Evolutionary conservation across 345 rosid species (phyloP), one percentile per base, ranked within the genome.

Genomic region (Arabis alpina): DNA sequence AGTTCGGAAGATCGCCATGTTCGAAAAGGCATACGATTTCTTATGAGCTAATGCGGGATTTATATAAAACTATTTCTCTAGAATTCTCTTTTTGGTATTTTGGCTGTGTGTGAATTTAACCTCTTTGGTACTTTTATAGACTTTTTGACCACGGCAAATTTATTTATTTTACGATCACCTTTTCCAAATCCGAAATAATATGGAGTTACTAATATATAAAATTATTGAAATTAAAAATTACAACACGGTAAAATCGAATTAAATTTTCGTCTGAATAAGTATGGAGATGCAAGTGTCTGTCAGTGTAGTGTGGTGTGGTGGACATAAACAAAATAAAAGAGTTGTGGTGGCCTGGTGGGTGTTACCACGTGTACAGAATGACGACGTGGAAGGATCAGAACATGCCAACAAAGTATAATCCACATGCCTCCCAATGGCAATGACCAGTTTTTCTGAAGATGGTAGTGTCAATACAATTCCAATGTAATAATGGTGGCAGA

Each of bases 1-100:
- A 3, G 19, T 28, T 36, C 59, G 49, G n/a, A 49, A 28, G 60
- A 56, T 50, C 5, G 71, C 54, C 77, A 73, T 73, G 34, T 57
- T 28, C 3, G 24, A 12, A 40, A 15, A 37, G 40, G 15, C n/a
- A 54, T 47, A 23, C 70, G 55, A 40, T 4, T 25, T 60, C 11
- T n/a, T n/a, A 39, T 8, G 24, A 19, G 23, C n/a, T 56, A 0
- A 3, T 37, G 47, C 19, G 14, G 24, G 15, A 12, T 6, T 13
- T 48, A 49, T 8, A 57, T 39, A 3, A 58, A 25, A 27, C 34
- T 50, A 60, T 50, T 40, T 25, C 40, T 69, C 58, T 24, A n/a
- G 14, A 13, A 36, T 48, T 59, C 51, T 70, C 51, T 39, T 10
- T 50, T 56, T 68, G 41, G 36, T 61, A 14, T 58, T 58, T 37